phyloP scores from a whole-genome alignment of 768 basidiomycete species.

The Serpula lacrymans region DNA sequence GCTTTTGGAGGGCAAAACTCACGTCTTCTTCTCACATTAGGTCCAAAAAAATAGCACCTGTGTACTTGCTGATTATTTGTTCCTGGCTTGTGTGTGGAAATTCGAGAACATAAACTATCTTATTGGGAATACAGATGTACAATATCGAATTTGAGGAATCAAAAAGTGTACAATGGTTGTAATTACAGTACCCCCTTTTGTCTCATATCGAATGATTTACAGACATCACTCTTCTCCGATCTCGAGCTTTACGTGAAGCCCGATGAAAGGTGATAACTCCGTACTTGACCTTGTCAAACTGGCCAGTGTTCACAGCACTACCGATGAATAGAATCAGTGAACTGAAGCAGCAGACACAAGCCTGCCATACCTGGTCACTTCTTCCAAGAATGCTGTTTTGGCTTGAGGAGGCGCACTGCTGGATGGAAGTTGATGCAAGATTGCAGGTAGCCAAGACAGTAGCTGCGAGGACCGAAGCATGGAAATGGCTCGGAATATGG shows the following conservation, averaged over 20 bases:
- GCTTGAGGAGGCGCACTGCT: constrained; percentile 57
- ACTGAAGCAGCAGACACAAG: constrained; percentile 3
- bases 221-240: constrained; percentile 43
- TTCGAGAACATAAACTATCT: too few relatives aligned
- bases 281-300: constrained; percentile 82
- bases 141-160: too few relatives aligned
- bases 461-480: constrained; percentile 67
- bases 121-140: too few relatives aligned
- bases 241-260: constrained; percentile 69
- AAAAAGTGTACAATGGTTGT: too few relatives aligned
- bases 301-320: constrained; percentile 62
- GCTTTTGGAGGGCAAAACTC: too few relatives aligned
- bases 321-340: constrained; percentile 7
- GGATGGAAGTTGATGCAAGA: constrained; percentile 68
- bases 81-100: too few relatives aligned
- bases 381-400: constrained; percentile 69
- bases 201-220: too few relatives aligned
- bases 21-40: too few relatives aligned
- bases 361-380: constrained; percentile 66
- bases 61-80: too few relatives aligned
- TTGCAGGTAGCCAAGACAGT: constrained; percentile 65
- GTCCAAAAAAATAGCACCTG: too few relatives aligned
- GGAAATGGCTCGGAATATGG: constrained; percentile 71
- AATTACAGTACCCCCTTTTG: too few relatives aligned
- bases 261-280: constrained; percentile 69